Conservation (phyloP, 768 basidiomycete species). For the Wakefieldia striispora region DNA sequence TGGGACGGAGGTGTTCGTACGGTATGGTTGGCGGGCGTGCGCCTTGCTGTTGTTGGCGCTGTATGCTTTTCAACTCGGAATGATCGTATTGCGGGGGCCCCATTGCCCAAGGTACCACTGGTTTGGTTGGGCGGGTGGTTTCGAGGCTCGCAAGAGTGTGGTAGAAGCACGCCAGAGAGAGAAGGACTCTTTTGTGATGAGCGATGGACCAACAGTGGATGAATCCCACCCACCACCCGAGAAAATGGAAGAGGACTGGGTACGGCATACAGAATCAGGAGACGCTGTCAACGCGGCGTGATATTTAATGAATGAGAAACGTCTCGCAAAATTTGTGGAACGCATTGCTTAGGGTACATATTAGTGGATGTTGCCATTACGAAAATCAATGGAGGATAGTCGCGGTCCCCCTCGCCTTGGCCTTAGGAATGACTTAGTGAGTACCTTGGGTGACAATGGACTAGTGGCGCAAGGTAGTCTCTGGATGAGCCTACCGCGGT, state of each 20-base stretch:
- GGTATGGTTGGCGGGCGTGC: conserved; percentile 67
- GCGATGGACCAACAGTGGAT: background rate
- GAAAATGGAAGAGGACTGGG: conserved; percentile 7
- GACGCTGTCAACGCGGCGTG: conserved; percentile 1
- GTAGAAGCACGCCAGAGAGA: conserved; percentile 18
- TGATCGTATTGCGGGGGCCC: conserved; percentile 68
- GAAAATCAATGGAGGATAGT: background rate
- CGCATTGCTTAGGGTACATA: background rate
- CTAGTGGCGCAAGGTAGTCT: too few relatives aligned
- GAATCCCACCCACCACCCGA: background rate
- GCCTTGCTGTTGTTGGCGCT: conserved; percentile 61
- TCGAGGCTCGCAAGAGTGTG: conserved; percentile 41
- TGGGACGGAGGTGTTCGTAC: conserved; percentile 67
- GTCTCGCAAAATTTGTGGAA: background rate
- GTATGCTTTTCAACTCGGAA: conserved; percentile 50
- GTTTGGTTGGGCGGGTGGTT: conserved; percentile 64
- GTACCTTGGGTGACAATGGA: too few relatives aligned
- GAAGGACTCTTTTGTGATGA: background rate
- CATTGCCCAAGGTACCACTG: conserved; percentile 49
- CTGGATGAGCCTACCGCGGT: too few relatives aligned
- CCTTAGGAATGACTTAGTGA: too few relatives aligned
- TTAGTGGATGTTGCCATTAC: too few relatives aligned
- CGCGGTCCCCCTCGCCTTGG: too few relatives aligned
- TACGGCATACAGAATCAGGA: background rate
- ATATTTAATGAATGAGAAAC: background rate